phyloP scores from a whole-genome alignment of 2,329 filamentous ascomycete genomes.

The Diaporthe citriasiana region DNA sequence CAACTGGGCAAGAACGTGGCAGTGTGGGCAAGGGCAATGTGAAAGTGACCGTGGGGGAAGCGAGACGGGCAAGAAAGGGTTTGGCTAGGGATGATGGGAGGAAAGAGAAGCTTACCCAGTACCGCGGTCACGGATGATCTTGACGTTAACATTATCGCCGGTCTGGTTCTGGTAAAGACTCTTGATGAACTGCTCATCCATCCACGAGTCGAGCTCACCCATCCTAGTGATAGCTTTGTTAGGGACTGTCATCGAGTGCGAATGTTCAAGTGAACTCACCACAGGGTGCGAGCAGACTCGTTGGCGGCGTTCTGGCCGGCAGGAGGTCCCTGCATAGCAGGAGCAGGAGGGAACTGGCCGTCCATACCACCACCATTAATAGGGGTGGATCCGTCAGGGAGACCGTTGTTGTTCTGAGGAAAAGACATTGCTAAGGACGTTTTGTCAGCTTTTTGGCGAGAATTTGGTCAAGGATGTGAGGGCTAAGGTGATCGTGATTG shows the following conservation, averaged over 20 bases:
- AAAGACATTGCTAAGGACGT: conserved; percentile 32
- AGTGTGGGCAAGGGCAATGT: not conserved
- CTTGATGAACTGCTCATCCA: conserved; percentile 98
- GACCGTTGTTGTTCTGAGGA: conserved; percentile 33
- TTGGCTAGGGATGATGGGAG: not conserved
- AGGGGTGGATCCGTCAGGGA: conserved; percentile 17
- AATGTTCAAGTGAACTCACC: conserved; percentile 13
- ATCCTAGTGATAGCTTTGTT: conserved; percentile 74
- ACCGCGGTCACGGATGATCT: conserved; percentile 99
- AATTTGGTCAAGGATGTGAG: not conserved
- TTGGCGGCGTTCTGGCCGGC: conserved; percentile 32
- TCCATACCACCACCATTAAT: conserved; percentile 39
- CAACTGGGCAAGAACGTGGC: not conserved
- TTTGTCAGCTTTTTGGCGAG: not conserved
- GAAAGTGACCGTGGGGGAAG: not conserved
- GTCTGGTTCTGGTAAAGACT: conserved; percentile 90
- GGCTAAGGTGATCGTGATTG: not conserved
- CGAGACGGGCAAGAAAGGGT: not conserved
- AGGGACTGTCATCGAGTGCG: not conserved
- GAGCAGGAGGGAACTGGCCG: conserved; percentile 36
- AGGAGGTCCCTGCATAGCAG: conserved; percentile 29
- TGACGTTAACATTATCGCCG: conserved; percentile 96
- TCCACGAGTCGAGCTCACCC: conserved; percentile 99
- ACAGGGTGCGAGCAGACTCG: conserved; percentile 42
- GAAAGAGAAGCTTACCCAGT: conserved; percentile 76